Evolutionary conservation across 2,329 filamentous ascomycete species (phyloP), one percentile per base, ranked within the genome.

Genomic region (Fusarium domesticum): DNA sequence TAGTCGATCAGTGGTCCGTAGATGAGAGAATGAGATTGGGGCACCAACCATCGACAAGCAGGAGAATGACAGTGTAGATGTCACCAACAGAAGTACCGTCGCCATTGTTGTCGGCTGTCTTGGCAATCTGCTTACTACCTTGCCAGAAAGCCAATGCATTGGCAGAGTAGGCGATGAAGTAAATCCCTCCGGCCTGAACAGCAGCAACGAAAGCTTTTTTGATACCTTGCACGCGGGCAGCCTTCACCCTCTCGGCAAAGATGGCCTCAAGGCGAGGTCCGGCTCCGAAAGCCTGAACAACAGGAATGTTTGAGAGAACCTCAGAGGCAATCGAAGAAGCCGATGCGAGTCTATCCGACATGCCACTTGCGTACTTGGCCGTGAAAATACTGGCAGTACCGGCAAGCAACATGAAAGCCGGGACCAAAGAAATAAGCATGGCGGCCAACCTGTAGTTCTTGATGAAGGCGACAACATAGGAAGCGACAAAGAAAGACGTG

Each of bases 81-180:
- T 68, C 62, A 30, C 73, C 72, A 7, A 75, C 67, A 1, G 69
- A 69, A 5, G 66, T 59, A n/a, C 64, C 64, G 18, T 59, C 50
- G 1, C 57, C 57, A 17, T 62, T 59, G 4, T 66, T 65, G 4
- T 63, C 60, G 6, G 70, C 63, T 2, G 69, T 61, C 6, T 66
- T 60, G 14, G 69, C 68, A 52, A 75, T 74, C 39, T 74, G 74
- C 28, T 68, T 71, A 50, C 78, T 82, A 37, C 83, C 83, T 60
- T 85, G 76, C 80, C 81, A 87, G 58, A 84, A 86, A 0, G 83
- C 80, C 12, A 87, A 68, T 2, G 80, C 81, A 59, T 85, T 86
- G 6, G 80, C 81, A 2, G 80, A 75, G 51, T 84, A 86, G 4
- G 81, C 80, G 51, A 87, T 78, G 50, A 87, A 86, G 59, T 84